Evolutionary conservation across 2,329 filamentous ascomycete genomes (phyloP).

Genomic region (Xylariaceae sp.): DNA sequence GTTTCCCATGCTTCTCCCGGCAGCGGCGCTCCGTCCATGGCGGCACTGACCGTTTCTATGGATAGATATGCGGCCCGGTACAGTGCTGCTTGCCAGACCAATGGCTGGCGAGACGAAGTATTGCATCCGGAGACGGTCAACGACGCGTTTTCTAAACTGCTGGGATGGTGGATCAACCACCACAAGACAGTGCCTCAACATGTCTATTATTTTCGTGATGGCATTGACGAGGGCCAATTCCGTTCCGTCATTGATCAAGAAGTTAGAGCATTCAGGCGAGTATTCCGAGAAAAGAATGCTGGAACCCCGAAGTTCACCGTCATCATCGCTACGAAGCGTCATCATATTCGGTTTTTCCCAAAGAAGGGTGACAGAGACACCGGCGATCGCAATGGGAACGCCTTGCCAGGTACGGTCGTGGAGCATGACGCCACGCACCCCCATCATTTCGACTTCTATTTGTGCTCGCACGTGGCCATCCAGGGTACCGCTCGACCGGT

Average conservation of each 20-base stretch:
- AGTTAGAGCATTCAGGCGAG: constrained; percentile 63
- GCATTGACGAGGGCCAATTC: constrained; percentile 85
- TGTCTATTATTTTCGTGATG: constrained; percentile 89
- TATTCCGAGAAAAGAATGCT: constrained; percentile 43
- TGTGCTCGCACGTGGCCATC: constrained; percentile 65
- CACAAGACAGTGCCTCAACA: constrained; percentile 60
- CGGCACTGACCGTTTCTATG: constrained; percentile 78
- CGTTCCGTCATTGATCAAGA: constrained; percentile 75
- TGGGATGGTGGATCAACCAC: constrained; percentile 59
- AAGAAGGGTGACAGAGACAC: constrained; percentile 44
- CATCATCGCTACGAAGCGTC: constrained; percentile 85
- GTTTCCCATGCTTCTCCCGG: constrained; percentile 80
- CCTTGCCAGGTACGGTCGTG: constrained; percentile 80
- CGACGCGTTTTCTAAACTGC: constrained; percentile 60
- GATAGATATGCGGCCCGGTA: constrained; percentile 71
- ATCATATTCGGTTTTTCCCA: constrained; percentile 92
- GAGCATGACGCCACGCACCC: constrained; percentile 89
- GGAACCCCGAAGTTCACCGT: constrained; percentile 68
- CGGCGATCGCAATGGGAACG: constrained; percentile 73
- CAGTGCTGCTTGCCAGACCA: constrained; percentile 73
- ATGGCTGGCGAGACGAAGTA: constrained; percentile 78
- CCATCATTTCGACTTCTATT: constrained; percentile 82
- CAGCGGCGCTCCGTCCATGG: constrained; percentile 66
- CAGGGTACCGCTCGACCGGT: constrained; percentile 92
- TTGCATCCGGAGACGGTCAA: constrained; percentile 64